Evolutionary conservation across 805 yeast genomes (phyloP).

Genomic region (Komagataella kurtzmanii): DNA sequence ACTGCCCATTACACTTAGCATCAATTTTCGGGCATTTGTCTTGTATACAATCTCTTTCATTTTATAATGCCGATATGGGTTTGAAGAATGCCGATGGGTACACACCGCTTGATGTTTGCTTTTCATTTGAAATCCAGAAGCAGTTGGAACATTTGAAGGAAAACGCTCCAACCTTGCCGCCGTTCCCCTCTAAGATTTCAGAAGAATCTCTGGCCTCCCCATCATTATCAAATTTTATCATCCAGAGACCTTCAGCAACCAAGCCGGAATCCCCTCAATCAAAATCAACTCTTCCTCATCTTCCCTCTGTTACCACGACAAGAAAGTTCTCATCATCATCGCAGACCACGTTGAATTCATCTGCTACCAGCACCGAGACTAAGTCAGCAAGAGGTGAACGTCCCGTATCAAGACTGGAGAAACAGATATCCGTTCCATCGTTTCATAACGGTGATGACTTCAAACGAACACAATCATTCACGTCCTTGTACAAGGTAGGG

Average conservation of each 20-base stretch:
- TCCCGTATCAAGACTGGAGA: background rate
- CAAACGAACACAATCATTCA: background rate
- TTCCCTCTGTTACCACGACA: conserved; percentile 18
- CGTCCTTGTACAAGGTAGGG: background rate
- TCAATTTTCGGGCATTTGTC: conserved; percentile 52
- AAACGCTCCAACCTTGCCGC: background rate
- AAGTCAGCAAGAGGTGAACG: background rate
- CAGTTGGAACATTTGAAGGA: conserved; percentile 20
- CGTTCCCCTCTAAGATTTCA: background rate
- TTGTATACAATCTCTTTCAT: conserved; percentile 39
- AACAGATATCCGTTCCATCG: background rate
- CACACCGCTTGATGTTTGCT: conserved; percentile 48
- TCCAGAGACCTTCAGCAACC: background rate
- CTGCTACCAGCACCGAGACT: background rate
- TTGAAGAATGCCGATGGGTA: conserved; percentile 46
- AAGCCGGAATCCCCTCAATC: conserved; percentile 5
- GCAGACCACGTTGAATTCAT: background rate
- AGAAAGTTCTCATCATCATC: conserved; percentile 12
- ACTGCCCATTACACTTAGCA: conserved; percentile 78
- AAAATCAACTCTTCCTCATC: conserved; percentile 15
- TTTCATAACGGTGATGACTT: background rate
- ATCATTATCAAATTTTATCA: background rate
- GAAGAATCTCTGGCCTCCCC: background rate
- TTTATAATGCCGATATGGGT: conserved; percentile 32
- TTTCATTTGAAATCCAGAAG: conserved; percentile 35